Conservation (phyloP, 2,329 filamentous ascomycete species). For the Alternaria sp. region DNA sequence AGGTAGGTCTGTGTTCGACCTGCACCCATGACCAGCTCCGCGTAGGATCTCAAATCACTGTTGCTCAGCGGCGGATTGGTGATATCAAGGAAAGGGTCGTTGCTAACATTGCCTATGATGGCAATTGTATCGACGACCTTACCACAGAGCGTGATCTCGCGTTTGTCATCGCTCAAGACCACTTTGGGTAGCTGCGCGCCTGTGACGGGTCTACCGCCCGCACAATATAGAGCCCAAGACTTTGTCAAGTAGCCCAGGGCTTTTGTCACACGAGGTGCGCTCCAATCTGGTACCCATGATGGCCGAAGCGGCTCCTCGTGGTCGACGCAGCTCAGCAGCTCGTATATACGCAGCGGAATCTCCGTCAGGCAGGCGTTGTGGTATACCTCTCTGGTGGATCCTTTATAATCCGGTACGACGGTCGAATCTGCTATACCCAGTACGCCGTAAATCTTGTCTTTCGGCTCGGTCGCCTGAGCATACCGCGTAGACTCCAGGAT, state of each 20-base stretch:
- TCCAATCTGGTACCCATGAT: conserved; percentile 40
- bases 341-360: conserved; percentile 15
- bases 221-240: conserved; percentile 26
- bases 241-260: conserved; percentile 32
- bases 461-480: conserved; percentile 29
- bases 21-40: conserved; percentile 12
- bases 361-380: conserved; percentile 24
- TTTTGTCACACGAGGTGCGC: conserved; percentile 27
- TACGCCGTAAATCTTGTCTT: conserved; percentile 39
- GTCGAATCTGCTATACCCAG: conserved; percentile 25
- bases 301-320: conserved; percentile 26
- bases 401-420: conserved; percentile 25
- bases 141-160: conserved; percentile 21
- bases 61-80: conserved; percentile 14
- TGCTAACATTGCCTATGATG: conserved; percentile 12
- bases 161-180: conserved; percentile 13
- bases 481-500: conserved; percentile 32
- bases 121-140: conserved; percentile 28
- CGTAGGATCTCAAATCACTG: conserved; percentile 14
- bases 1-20: conserved; percentile 11
- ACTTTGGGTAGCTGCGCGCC: not conserved
- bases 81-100: conserved; percentile 24
- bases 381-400: conserved; percentile 27
- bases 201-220: conserved; percentile 14
- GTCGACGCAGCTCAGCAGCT: conserved; percentile 34